Evolutionary conservation across 129 eudicot genomes (phyloP).

Genomic region (Ambrosia trifida): DNA sequence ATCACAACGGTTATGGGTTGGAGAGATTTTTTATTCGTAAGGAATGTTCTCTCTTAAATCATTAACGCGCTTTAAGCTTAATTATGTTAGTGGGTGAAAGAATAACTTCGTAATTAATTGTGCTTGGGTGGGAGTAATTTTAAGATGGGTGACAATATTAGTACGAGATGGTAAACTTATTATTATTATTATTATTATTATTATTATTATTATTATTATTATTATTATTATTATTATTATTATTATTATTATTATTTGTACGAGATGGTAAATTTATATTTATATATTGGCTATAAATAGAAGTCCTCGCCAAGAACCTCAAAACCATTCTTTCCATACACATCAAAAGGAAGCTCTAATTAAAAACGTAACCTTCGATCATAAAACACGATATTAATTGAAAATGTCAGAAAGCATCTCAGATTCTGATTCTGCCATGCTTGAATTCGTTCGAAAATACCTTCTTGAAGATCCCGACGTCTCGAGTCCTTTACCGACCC

Average conservation of each 20-base stretch:
- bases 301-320: conserved; percentile 20
- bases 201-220: no score
- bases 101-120: no score
- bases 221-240: no score
- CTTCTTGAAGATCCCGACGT: conserved; percentile 42
- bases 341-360: conserved; percentile 15
- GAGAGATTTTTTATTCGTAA: no score
- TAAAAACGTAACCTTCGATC: conserved; percentile 6
- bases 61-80: no score
- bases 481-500: conserved; percentile 25
- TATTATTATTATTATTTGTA: not conserved
- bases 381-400: not conserved
- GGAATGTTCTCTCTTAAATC: no score
- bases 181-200: no score
- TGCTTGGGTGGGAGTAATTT: no score
- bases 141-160: no score
- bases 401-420: conserved; percentile 46
- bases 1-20: no score
- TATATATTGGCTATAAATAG: conserved; percentile 35
- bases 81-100: no score
- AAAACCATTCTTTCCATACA: conserved; percentile 6
- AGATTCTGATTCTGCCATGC: conserved; percentile 47
- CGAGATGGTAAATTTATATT: not conserved
- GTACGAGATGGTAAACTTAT: no score
- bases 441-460: conserved; percentile 41